These are phyloP conservation scores for Orobanche coerulescens DNA, from an alignment of 257 asterid species.

Conservation along the genomic window DNA sequence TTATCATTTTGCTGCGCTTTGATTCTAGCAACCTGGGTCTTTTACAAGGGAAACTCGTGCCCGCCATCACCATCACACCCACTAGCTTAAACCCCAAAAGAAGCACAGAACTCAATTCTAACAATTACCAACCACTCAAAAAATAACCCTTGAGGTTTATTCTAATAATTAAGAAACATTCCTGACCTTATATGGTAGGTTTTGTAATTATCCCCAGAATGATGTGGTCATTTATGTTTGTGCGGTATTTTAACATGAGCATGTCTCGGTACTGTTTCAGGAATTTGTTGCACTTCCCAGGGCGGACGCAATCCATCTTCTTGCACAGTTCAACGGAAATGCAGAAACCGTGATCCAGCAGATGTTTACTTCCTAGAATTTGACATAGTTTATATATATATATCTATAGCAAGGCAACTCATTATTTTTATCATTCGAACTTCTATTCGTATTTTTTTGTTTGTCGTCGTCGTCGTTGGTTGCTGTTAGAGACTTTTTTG, in stretches of 20 bases:
- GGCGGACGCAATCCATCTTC: slow-evolving; percentile 97
- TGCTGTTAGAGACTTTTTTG: neutral
- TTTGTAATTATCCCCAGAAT: no score
- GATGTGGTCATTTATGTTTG: no score
- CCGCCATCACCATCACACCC: neutral
- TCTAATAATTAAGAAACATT: no score
- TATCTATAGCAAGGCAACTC: slow-evolving; percentile 13
- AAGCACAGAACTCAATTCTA: neutral
- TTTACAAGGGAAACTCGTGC: neutral
- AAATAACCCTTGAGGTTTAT: no score
- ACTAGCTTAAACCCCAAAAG: neutral
- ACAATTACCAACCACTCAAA: neutral
- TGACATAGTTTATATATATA: neutral
- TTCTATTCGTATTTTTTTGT: neutral
- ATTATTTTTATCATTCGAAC: slow-evolving; percentile 22
- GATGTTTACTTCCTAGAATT: slow-evolving; percentile 43
- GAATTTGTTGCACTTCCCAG: slow-evolving; percentile 96
- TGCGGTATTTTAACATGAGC: no score
- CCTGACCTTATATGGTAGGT: no score
- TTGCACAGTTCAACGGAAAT: slow-evolving; percentile 80
- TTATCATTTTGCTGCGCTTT: no score
- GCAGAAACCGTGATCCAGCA: slow-evolving; percentile 95
- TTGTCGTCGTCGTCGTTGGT: no score
- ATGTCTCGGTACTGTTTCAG: slow-evolving; percentile 34
- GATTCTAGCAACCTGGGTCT: neutral